Base-by-base conservation (phyloP, 768 basidiomycete genomes). In the Lactarius indigo region DNA sequence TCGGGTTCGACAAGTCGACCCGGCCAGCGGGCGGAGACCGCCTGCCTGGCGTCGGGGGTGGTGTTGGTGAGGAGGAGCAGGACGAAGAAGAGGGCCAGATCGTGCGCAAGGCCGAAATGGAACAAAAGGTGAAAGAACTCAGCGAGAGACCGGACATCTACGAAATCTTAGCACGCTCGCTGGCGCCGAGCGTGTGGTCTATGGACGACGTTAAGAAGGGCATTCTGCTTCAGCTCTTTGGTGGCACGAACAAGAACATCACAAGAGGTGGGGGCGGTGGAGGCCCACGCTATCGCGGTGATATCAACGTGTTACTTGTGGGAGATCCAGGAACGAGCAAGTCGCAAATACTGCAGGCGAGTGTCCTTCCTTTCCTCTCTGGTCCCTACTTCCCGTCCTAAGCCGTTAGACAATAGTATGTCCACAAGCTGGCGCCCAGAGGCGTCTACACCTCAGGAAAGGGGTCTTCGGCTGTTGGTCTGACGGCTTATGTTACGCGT, bases 141-240 rank as follows among this genome's bases (percentile, higher is more conserved):
- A 90, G 91, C 72, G 77, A 82, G 69, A 78, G 85, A 63, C 85
- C 86, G 20, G 95, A 97, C 75, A 80, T 98, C 33, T 98, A 98
- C 75, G 92, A 94, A 1, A 79, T 92, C 31, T 82, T 98, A 6
- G 80, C 95, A 9, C 81, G 90, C 20, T 93, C 90, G 2, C 83
- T 99, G 63, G 96, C 96, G 1, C 97, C 97, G 18, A 91, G 89
- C 39, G 97, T 99, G 70, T 98, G 93, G 89, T 92, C 94, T 76
- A 90, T 98, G 92, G 96, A 98, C 30, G 97, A 99, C 74, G 94
- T 98, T 66, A 99, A 99, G 81, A 98, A 98, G 80, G 97, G 97
- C 0, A 97, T 98, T 61, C 75, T 99, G 65, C 79, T 99, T 37
- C 96, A 98, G 76, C 78, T 99, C 30, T 98, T 99, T 77, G 97